phyloP scores from a whole-genome alignment of 2,329 filamentous ascomycete species.

The Zymoseptoria tritici region DNA sequence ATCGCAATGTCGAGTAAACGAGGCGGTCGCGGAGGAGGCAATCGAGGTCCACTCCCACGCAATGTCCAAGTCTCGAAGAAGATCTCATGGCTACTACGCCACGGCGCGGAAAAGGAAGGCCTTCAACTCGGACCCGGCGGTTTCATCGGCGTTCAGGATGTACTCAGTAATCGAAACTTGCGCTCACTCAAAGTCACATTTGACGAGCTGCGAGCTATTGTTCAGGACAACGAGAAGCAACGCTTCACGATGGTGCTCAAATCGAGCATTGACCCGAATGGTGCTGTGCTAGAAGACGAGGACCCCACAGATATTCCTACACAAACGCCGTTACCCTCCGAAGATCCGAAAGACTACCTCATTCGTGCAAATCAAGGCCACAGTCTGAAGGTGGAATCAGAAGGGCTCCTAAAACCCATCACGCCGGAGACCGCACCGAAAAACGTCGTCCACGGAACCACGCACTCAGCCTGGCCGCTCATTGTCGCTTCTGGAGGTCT shows the following conservation, averaged over 20 bases:
- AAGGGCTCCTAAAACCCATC: slow-evolving; percentile 62
- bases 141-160: slow-evolving; percentile 53
- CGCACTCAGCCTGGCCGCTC: slow-evolving; percentile 66
- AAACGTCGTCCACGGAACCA: slow-evolving; percentile 77
- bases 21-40: slow-evolving; percentile 7
- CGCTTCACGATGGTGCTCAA: slow-evolving; percentile 71
- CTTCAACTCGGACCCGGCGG: slow-evolving; percentile 52
- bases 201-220: slow-evolving; percentile 61
- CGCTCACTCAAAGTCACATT: slow-evolving; percentile 66
- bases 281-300: slow-evolving; percentile 16
- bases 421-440: slow-evolving; percentile 34
- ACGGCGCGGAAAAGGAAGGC: slow-evolving; percentile 54
- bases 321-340: slow-evolving; percentile 16
- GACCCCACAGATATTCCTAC: slow-evolving; percentile 23
- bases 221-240: slow-evolving; percentile 77
- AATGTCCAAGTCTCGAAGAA: slow-evolving; percentile 29
- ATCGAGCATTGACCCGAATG: slow-evolving; percentile 4
- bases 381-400: slow-evolving; percentile 68
- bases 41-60: slow-evolving; percentile 16
- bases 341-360: slow-evolving; percentile 60
- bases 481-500: slow-evolving; percentile 75
- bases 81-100: slow-evolving; percentile 48
- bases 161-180: slow-evolving; percentile 54
- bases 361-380: slow-evolving; percentile 97
- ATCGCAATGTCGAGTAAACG: slow-evolving; percentile 3